A percentile compares a stretch with the other conserved stretches of the same genome.
Conservation (phyloP, 2,329 filamentous ascomycete species). For the Sordariomycetes sp. region DNA sequence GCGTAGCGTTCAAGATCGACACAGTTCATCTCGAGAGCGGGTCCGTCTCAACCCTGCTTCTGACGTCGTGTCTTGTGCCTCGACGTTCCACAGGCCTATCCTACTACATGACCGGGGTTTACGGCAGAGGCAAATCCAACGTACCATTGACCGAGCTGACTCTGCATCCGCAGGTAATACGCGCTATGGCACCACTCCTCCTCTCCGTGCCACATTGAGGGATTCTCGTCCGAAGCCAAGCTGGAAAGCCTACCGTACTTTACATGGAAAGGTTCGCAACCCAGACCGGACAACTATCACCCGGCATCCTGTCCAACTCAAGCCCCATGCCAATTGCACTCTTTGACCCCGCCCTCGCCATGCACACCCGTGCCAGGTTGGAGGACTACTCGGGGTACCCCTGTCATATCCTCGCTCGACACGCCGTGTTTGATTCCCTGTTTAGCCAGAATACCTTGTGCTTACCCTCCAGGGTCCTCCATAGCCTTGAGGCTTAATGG, state of each 20-base stretch:
- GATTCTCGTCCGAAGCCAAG: not conserved
- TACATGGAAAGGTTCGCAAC: not conserved
- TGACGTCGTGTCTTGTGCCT: not conserved
- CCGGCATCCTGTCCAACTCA: not conserved
- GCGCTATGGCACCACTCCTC: not conserved
- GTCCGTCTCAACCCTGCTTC: not conserved
- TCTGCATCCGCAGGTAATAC: not conserved
- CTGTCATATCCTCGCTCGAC: not conserved
- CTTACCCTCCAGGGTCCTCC: not conserved
- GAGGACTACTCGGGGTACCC: not conserved
- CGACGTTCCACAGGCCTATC: not conserved
- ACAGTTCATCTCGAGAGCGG: not conserved
- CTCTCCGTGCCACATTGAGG: not conserved
- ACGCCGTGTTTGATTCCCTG: not conserved
- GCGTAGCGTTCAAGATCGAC: not conserved
- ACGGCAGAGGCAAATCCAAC: not conserved
- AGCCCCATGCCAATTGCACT: not conserved
- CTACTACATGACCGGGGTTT: not conserved
- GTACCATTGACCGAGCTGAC: not conserved
- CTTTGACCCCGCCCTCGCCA: not conserved
- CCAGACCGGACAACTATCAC: not conserved
- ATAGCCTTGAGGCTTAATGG: not conserved
- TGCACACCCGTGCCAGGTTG: not conserved
- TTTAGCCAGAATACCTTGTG: slow-evolving; percentile 4
- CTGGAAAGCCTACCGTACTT: not conserved